These are phyloP conservation scores for Datisca glomerata DNA, from an alignment of 306 rosid genomes.

Conservation along the genomic window DNA sequence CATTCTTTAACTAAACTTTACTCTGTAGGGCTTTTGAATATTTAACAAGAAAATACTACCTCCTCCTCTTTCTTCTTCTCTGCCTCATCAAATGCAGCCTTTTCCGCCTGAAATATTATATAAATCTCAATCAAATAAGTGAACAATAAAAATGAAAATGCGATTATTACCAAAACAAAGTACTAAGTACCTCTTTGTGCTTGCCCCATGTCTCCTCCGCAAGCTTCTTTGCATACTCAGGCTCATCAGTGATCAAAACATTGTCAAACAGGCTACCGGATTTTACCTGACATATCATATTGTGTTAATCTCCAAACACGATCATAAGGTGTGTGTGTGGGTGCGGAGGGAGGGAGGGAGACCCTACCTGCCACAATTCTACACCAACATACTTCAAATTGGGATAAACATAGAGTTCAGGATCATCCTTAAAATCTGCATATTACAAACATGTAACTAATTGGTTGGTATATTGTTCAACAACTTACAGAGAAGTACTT, in stretches of 20 bases:
- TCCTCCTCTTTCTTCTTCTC: constrained; percentile 84
- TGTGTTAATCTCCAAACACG: too few relatives aligned
- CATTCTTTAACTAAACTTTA: not conserved
- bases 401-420: constrained; percentile 87
- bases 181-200: constrained; percentile 64
- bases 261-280: constrained; percentile 94
- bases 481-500: too few relatives aligned
- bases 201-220: constrained; percentile 96
- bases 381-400: constrained; percentile 84
- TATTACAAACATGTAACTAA: constrained; percentile 3
- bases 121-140: constrained; percentile 9
- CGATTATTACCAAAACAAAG: not conserved
- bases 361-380: constrained; percentile 94
- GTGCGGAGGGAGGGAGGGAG: not conserved
- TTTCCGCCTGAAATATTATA: constrained; percentile 66
- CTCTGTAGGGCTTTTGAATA: not conserved
- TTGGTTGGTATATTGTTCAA: too few relatives aligned
- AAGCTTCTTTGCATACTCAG: constrained; percentile 82
- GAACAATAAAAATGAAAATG: not conserved
- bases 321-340: too few relatives aligned
- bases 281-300: constrained; percentile 68
- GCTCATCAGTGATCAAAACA: constrained; percentile 73
- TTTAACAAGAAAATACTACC: constrained; percentile 19
- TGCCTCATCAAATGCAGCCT: constrained; percentile 81
- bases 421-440: constrained; percentile 87